Evolutionary conservation across 2,329 filamentous ascomycete genomes (phyloP).

Genomic region (Septoria petroselini): DNA sequence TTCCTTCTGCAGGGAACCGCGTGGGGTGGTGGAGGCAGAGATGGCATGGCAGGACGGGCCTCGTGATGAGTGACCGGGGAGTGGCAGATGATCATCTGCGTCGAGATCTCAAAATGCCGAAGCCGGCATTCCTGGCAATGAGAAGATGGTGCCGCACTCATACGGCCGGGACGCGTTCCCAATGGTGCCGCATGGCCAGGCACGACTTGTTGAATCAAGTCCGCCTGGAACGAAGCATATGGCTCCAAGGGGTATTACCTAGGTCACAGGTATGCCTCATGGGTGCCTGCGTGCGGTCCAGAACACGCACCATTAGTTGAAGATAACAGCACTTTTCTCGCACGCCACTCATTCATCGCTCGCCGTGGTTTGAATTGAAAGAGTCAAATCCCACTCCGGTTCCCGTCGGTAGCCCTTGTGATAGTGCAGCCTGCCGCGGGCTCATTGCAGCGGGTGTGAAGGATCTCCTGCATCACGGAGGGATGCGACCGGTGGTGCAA

Average conservation of each 20-base stretch:
- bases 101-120: slow-evolving; percentile 5
- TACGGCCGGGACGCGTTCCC: slow-evolving; percentile 1
- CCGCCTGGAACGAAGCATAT: no score
- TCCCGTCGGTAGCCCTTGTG: no score
- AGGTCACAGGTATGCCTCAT: no score
- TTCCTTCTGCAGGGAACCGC: slow-evolving; percentile 6
- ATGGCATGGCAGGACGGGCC: background rate
- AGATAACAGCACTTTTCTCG: no score
- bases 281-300: no score
- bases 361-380: no score
- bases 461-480: background rate
- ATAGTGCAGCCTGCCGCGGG: background rate
- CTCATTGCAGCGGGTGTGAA: slow-evolving; percentile 1
- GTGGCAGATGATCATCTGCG: slow-evolving; percentile 9
- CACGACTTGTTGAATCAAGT: background rate
- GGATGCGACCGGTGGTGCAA: slow-evolving; percentile 11
- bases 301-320: no score
- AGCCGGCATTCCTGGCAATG: slow-evolving; percentile 1
- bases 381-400: no score
- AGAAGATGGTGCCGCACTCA: slow-evolving; percentile 4
- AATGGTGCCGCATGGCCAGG: slow-evolving; percentile 10
- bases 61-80: slow-evolving; percentile 1
- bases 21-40: slow-evolving; percentile 1
- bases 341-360: no score
- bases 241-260: no score